Evolutionary conservation across 805 yeast species (phyloP).

Genomic region (Candida nanaspora): DNA sequence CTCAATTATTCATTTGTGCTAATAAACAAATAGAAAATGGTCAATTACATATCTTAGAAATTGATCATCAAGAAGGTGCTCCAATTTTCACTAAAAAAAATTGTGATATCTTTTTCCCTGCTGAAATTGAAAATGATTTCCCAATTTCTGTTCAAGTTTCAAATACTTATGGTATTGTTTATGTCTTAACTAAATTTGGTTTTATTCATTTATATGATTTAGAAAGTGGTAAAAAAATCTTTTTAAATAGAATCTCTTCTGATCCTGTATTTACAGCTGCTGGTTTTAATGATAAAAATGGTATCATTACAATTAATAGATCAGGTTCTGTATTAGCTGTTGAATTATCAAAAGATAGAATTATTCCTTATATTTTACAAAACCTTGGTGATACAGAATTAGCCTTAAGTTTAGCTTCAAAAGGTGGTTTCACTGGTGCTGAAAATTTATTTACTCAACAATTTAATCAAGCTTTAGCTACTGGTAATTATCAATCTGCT

Average conservation of each 20-base stretch:
- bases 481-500: slow-evolving; percentile 86
- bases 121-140: slow-evolving; percentile 93
- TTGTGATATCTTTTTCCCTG: slow-evolving; percentile 92
- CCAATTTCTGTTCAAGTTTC: slow-evolving; percentile 90
- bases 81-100: slow-evolving; percentile 86
- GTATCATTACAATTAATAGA: slow-evolving; percentile 90
- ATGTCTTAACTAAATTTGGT: slow-evolving; percentile 90
- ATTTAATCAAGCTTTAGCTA: slow-evolving; percentile 74
- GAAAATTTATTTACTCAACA: slow-evolving; percentile 87
- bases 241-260: slow-evolving; percentile 92
- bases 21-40: slow-evolving; percentile 81
- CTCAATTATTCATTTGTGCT: slow-evolving; percentile 89
- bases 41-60: slow-evolving; percentile 86
- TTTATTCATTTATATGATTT: slow-evolving; percentile 93
- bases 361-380: slow-evolving; percentile 83
- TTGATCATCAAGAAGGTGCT: slow-evolving; percentile 81
- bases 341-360: slow-evolving; percentile 74
- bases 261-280: slow-evolving; percentile 92
- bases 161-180: slow-evolving; percentile 77
- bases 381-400: slow-evolving; percentile 80
- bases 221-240: slow-evolving; percentile 87
- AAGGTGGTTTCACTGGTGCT: slow-evolving; percentile 97
- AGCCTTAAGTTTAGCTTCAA: slow-evolving; percentile 82
- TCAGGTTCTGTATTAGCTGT: slow-evolving; percentile 93
- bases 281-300: slow-evolving; percentile 61